Conservation (phyloP, 306 rosid genomes). For the Vigna hirtella region DNA sequence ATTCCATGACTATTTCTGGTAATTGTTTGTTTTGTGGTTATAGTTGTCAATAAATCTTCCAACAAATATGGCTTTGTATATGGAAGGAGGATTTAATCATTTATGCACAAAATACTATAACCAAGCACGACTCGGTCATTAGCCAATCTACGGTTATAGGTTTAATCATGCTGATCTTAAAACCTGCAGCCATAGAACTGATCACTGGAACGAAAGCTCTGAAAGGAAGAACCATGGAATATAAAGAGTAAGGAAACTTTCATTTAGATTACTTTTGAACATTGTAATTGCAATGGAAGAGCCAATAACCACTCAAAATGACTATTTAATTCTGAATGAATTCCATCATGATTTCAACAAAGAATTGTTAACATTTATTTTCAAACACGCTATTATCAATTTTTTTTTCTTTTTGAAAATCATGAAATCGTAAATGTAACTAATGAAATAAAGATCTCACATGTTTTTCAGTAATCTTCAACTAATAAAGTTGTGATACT, state of each 20-base stretch:
- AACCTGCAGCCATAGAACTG: background rate
- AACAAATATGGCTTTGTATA: too few species aligned
- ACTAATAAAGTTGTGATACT: background rate
- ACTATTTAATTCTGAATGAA: slow-evolving; percentile 7
- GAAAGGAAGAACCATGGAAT: too few species aligned
- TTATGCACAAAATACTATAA: background rate
- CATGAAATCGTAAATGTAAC: background rate
- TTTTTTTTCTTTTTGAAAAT: background rate
- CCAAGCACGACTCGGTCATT: background rate
- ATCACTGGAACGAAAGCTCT: too few species aligned
- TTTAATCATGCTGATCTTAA: background rate
- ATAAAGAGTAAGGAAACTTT: too few species aligned
- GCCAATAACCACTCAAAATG: background rate
- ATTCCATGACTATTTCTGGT: too few species aligned
- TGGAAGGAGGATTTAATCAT: background rate
- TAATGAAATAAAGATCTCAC: background rate
- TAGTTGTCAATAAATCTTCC: too few species aligned
- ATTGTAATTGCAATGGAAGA: background rate
- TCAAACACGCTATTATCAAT: background rate
- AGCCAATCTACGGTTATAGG: background rate
- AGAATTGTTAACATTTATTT: background rate
- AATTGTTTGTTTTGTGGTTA: too few species aligned
- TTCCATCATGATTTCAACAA: slow-evolving; percentile 1
- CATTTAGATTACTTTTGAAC: background rate
- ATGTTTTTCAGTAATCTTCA: background rate